Conservation (phyloP, 2,329 filamentous ascomycete species). For the Alternaria longipes region DNA sequence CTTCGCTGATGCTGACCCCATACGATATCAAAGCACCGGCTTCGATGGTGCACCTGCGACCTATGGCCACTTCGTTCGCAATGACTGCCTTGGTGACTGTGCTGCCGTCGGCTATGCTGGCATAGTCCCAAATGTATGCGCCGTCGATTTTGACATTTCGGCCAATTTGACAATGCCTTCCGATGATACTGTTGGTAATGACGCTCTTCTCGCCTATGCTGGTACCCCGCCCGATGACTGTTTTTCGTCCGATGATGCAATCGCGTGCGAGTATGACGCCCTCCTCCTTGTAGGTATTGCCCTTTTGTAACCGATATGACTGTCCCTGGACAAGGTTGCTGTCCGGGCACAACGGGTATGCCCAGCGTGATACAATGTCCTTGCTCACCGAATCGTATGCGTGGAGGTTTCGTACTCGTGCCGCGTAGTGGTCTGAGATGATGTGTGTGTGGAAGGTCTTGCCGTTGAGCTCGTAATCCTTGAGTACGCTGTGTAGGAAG, state of each 20-base stretch:
- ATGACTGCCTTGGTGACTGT: constrained; percentile 77
- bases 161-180: constrained; percentile 85
- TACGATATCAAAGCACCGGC: constrained; percentile 82
- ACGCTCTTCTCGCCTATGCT: constrained; percentile 76
- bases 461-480: constrained; percentile 96
- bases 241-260: constrained; percentile 72
- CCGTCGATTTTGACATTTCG: constrained; percentile 80
- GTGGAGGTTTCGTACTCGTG: constrained; percentile 83
- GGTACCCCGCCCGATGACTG: constrained; percentile 79
- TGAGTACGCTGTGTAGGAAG: constrained; percentile 90
- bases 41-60: constrained; percentile 73
- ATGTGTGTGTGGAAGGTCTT: constrained; percentile 96
- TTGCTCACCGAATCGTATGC: constrained; percentile 89
- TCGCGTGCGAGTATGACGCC: constrained; percentile 77
- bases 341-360: constrained; percentile 88
- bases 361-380: constrained; percentile 87
- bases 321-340: constrained; percentile 83
- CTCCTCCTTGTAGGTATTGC: constrained; percentile 80
- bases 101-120: constrained; percentile 77
- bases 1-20: constrained; percentile 75
- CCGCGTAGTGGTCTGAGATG: constrained; percentile 82
- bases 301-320: constrained; percentile 74
- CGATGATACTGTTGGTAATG: constrained; percentile 81
- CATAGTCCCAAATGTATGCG: constrained; percentile 89
- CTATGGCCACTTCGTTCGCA: constrained; percentile 75